These are phyloP conservation scores for Astragalus membranaceus DNA, from an alignment of 306 rosid species.

Conservation along the genomic window DNA sequence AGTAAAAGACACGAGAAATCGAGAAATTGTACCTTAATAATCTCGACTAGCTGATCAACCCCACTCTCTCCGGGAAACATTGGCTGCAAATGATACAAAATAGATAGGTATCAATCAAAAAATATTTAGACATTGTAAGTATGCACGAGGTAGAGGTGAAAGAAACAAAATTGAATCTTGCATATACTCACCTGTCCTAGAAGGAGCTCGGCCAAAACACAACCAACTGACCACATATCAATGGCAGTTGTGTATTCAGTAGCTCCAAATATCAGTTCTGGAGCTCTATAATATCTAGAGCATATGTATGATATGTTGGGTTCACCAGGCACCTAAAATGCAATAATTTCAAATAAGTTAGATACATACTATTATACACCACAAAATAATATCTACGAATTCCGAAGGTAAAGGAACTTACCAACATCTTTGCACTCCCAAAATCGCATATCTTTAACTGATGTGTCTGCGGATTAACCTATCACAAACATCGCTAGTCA, in stretches of 20 bases:
- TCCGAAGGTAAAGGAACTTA: conserved; percentile 24
- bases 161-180: neutral
- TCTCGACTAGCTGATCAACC: conserved; percentile 93
- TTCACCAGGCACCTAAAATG: conserved; percentile 79
- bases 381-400: neutral
- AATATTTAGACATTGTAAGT: neutral
- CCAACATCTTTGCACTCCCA: conserved; percentile 97
- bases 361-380: neutral
- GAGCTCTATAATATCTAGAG: conserved; percentile 92
- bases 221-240: conserved; percentile 97
- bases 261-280: conserved; percentile 96
- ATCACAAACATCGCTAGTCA: conserved; percentile 21
- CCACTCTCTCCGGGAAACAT: conserved; percentile 96
- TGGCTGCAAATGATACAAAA: conserved; percentile 50
- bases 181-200: conserved; percentile 64
- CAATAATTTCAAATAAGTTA: conserved; percentile 18
- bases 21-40: conserved; percentile 58
- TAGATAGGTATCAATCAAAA: conserved; percentile 10
- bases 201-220: conserved; percentile 91
- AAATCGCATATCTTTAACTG: conserved; percentile 91
- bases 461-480: conserved; percentile 81
- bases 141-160: neutral
- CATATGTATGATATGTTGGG: conserved; percentile 95
- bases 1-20: neutral
- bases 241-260: conserved; percentile 92